Percentiles rank a stretch among this genome's conserved stretches.
phyloP scores from a whole-genome alignment of 768 basidiomycete species.

The Tricholoma saponaceum region DNA sequence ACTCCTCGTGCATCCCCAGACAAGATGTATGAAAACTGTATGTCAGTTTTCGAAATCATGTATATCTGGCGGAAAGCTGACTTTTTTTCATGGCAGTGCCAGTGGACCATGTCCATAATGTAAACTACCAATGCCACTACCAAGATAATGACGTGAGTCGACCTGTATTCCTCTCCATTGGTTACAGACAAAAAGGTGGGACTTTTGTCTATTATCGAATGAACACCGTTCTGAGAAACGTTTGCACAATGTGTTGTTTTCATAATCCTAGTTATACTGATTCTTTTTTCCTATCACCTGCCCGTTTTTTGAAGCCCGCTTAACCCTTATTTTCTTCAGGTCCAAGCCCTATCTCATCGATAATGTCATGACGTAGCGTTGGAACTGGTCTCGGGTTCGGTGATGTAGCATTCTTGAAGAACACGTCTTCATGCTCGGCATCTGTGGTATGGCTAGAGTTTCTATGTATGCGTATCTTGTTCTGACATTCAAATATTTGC shows the following conservation, averaged over 20 bases:
- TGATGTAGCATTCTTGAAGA: neutral
- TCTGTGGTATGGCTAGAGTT: neutral
- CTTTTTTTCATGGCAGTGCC: no score
- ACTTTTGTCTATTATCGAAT: slow-evolving; percentile 10
- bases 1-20: no score
- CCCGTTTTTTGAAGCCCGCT: neutral
- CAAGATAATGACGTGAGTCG: neutral
- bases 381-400: neutral
- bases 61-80: no score
- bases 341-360: neutral
- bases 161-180: neutral
- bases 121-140: no score
- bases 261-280: slow-evolving; percentile 28
- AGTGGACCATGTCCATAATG: no score
- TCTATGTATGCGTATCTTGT: neutral
- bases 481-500: neutral
- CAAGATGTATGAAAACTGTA: no score
- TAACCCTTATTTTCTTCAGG: neutral
- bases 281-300: neutral
- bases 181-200: slow-evolving; percentile 11
- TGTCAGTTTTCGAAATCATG: no score
- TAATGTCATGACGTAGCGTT: neutral
- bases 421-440: neutral
- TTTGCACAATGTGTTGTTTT: slow-evolving; percentile 18
- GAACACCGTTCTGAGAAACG: slow-evolving; percentile 17